Base-by-base conservation (phyloP, 768 basidiomycete species). In the Russula olivacea region DNA sequence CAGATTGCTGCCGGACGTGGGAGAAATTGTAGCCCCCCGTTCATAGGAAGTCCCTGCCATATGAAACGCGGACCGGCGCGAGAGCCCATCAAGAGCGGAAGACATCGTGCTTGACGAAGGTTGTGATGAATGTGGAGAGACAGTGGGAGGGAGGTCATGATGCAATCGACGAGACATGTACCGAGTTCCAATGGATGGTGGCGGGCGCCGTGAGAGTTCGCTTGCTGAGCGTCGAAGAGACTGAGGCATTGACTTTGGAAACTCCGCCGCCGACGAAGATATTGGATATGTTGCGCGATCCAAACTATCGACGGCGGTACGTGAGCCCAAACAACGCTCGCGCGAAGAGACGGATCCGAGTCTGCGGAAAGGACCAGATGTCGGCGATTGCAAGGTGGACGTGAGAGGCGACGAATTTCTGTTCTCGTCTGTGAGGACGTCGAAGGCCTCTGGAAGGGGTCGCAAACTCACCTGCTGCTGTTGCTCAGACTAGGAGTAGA, bases 211-310 rank as follows among this genome's bases (percentile, higher is more conserved):
- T 30, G 63, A 59, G 30, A 36, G 32, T 38, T 43, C 45, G 2
- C 65, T 66, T 36, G 57, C 50, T 14, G 38, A 34, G 53, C 65
- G 56, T 54, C 47, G 65, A 21, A 59, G 65, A 8, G 38, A 30
- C 5, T 17, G 32, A 34, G 28, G 30, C 14, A 38, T 25, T 3
- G 28, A 15, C 23, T n/a, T 23, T 23, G 10, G 12, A 10, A 48
- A 64, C 19, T 63, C 61, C 28, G 56, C 47, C 10, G 56, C 50
- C 3, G 51, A 43, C 2, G 61, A 63, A 15, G 64, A 58, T 6
- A 30, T 32, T 21, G 64, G 63, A 25, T 19, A 34, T 25, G 30
- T 38, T 4, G 19, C 23, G 21, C 64, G 52, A 36, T n/a, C 49
- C 50, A 32, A 49, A 38, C 45, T 15, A 36, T n/a, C 52, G 14